Conservation (phyloP, 2,329 filamentous ascomycete genomes). For the Paecilomyces formosus region DNA sequence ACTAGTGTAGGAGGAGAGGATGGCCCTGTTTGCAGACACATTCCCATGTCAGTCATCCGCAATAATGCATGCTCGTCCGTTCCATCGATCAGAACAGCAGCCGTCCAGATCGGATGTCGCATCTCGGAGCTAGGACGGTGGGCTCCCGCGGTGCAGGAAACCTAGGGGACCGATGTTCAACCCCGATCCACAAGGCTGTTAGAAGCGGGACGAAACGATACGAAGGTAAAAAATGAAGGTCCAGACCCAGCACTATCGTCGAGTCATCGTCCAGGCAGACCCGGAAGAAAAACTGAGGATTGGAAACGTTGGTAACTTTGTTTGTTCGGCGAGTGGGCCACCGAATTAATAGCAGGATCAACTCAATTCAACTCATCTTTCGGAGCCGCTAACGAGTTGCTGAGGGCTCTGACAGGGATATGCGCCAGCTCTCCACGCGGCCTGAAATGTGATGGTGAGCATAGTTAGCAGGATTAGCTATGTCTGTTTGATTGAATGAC, state of each 20-base stretch:
- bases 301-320: background rate
- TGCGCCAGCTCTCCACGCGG: background rate
- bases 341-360: background rate
- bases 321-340: background rate
- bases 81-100: background rate
- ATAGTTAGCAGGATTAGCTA: background rate
- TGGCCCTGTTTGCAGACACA: background rate
- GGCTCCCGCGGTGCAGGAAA: background rate
- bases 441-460: background rate
- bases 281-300: background rate
- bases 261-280: background rate
- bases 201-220: background rate
- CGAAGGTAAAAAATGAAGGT: background rate
- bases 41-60: background rate
- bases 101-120: background rate
- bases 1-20: background rate
- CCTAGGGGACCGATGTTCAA: background rate
- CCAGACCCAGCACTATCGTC: background rate
- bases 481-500: too few relatives aligned
- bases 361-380: too few relatives aligned
- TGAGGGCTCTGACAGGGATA: background rate
- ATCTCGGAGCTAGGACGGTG: background rate
- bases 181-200: background rate
- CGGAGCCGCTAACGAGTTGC: too few relatives aligned
- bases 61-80: background rate